These are phyloP conservation scores for Umbelopsis ramanniana DNA, from an alignment of 192 early-diverging fungal species.

Conservation along the genomic window DNA sequence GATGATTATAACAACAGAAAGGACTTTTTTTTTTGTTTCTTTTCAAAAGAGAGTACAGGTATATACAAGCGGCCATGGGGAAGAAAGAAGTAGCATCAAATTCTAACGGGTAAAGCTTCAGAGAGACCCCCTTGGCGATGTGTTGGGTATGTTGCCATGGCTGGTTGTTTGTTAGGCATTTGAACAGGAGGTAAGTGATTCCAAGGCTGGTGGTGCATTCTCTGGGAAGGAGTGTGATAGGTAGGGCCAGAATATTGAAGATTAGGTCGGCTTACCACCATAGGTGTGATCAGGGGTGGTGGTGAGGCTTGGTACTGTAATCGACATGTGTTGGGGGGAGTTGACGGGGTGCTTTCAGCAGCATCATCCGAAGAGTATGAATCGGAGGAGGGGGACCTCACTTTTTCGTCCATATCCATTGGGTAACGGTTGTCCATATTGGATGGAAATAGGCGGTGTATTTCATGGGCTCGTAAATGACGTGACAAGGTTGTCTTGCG, in stretches of 20 bases:
- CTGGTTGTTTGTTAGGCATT: background rate
- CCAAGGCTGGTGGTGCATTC: background rate
- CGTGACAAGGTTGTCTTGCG: conserved; percentile 67
- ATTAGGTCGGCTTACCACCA: conserved; percentile 7
- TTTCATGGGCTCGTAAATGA: conserved; percentile 61
- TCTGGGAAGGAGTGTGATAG: background rate
- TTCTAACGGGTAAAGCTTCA: background rate
- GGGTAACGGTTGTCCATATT: background rate
- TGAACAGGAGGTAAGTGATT: conserved; percentile 16
- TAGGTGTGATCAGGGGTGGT: conserved; percentile 7
- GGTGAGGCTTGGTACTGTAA: conserved; percentile 20
- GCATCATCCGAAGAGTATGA: conserved; percentile 21
- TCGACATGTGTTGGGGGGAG: conserved; percentile 10
- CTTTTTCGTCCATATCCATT: background rate
- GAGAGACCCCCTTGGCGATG: background rate
- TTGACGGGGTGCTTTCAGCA: conserved; percentile 10
- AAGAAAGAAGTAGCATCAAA: background rate
- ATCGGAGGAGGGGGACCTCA: conserved; percentile 3
- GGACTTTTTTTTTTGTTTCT: background rate
- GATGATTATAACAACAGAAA: background rate
- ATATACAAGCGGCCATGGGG: background rate
- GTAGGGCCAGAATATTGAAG: conserved; percentile 4
- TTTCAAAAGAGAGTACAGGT: background rate
- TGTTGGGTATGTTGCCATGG: background rate
- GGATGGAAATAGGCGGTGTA: background rate